Evolutionary conservation across 768 basidiomycete genomes (phyloP).

Genomic region (Gloeostereum incarnatum): DNA sequence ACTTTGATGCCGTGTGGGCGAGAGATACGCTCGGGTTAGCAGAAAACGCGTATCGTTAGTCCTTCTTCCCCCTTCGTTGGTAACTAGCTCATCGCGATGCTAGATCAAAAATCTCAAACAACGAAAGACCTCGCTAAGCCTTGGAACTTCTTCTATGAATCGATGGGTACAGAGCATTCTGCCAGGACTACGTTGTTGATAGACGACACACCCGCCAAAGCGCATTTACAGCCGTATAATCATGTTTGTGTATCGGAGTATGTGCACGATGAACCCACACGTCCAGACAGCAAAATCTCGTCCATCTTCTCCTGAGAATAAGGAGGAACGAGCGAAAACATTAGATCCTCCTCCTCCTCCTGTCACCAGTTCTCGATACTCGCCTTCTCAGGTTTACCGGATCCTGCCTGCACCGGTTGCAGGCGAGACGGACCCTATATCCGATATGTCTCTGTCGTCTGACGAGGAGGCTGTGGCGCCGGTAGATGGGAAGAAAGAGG

Average conservation of each 20-base stretch:
- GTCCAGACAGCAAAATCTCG: not conserved
- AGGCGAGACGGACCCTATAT: not conserved
- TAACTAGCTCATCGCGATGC: not conserved
- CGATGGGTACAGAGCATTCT: slow-evolving; percentile 2
- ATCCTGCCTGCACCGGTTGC: not conserved
- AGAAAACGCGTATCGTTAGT: slow-evolving; percentile 56
- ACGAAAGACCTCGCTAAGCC: slow-evolving; percentile 71
- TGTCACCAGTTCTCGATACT: not conserved
- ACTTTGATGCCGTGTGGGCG: slow-evolving; percentile 65
- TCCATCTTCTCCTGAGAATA: too few species aligned
- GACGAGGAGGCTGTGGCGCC: too few species aligned
- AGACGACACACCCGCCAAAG: slow-evolving; percentile 19
- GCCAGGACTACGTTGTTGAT: slow-evolving; percentile 7
- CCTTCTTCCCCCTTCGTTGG: slow-evolving; percentile 1
- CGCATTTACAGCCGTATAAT: slow-evolving; percentile 41
- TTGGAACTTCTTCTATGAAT: slow-evolving; percentile 34
- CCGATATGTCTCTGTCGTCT: too few species aligned
- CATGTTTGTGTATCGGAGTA: slow-evolving; percentile 53
- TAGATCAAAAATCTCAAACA: slow-evolving; percentile 41
- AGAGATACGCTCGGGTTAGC: slow-evolving; percentile 69
- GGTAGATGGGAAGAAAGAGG: too few species aligned
- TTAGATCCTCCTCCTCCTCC: not conserved
- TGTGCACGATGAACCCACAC: slow-evolving; percentile 17
- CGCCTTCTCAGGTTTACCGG: not conserved
- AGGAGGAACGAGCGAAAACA: not conserved